These are phyloP conservation scores for Nicotiana tomentosiformis DNA, from an alignment of 257 asterid species.

Conservation along the genomic window DNA sequence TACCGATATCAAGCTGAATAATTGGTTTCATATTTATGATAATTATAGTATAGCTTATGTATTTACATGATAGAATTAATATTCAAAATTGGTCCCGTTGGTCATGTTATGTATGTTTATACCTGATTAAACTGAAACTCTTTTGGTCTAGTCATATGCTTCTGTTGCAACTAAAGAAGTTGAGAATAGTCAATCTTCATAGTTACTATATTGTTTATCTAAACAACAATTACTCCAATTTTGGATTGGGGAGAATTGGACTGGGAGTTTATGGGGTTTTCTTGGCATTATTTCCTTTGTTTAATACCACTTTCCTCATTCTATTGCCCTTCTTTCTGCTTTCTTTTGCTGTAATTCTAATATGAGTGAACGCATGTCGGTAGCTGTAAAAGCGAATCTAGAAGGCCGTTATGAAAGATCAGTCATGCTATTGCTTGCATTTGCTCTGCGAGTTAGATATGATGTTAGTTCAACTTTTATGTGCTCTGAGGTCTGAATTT, in stretches of 20 bases:
- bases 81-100: background rate
- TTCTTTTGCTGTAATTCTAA: background rate
- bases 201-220: background rate
- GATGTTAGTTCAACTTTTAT: background rate
- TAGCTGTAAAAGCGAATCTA: background rate
- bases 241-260: background rate
- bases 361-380: background rate
- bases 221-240: background rate
- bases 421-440: background rate
- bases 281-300: background rate
- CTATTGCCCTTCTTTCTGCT: background rate
- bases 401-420: background rate
- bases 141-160: background rate
- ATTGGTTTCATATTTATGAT: background rate
- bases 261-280: background rate
- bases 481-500: background rate
- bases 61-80: background rate
- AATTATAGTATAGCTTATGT: background rate
- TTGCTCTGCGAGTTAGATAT: background rate
- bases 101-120: background rate
- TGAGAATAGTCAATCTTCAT: background rate
- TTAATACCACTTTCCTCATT: background rate
- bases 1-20: background rate
- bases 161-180: background rate
- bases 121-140: background rate